phyloP scores from a whole-genome alignment of 352 stramenopile genomes.

The Globisporangium iwayamae region DNA sequence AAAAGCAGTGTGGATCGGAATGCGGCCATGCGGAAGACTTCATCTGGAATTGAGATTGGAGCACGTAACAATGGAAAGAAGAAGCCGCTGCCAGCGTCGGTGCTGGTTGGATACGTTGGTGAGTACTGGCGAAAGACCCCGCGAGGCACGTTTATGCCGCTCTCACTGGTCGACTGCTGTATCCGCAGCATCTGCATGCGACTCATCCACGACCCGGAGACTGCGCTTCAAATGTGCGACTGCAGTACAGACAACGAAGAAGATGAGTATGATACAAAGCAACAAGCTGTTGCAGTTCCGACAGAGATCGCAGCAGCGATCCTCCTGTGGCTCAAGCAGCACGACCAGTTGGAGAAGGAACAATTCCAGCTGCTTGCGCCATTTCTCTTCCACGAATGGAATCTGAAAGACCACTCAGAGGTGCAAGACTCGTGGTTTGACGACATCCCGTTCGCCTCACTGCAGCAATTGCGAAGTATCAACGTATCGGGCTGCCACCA shows the following conservation, averaged over 20 bases:
- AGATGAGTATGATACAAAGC: slow-evolving; percentile 1
- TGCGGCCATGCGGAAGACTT: background rate
- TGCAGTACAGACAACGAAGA: background rate
- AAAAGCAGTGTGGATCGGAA: slow-evolving; percentile 8
- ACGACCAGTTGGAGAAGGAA: slow-evolving; percentile 49
- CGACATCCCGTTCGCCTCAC: slow-evolving; percentile 29
- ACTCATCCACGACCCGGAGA: slow-evolving; percentile 31
- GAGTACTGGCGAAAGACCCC: slow-evolving; percentile 48
- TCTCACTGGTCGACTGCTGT: slow-evolving; percentile 56
- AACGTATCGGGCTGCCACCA: slow-evolving; percentile 53
- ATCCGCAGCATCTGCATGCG: slow-evolving; percentile 47
- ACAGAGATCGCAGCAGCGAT: slow-evolving; percentile 42
- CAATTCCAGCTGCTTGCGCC: slow-evolving; percentile 53
- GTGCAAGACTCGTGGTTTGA: slow-evolving; percentile 72
- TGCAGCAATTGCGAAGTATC: slow-evolving; percentile 55
- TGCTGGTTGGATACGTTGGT: slow-evolving; percentile 34
- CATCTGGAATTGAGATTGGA: background rate
- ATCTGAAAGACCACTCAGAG: slow-evolving; percentile 39
- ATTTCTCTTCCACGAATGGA: slow-evolving; percentile 61
- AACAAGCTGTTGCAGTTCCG: slow-evolving; percentile 21
- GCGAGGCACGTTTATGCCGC: slow-evolving; percentile 32
- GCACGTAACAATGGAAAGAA: slow-evolving; percentile 5
- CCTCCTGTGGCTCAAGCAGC: slow-evolving; percentile 48
- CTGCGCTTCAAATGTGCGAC: slow-evolving; percentile 8
- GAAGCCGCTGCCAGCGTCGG: slow-evolving; percentile 5